These are phyloP conservation scores for Gaeumannomyces sp. DNA, from an alignment of 2,329 filamentous ascomycete species.

Conservation along the genomic window DNA sequence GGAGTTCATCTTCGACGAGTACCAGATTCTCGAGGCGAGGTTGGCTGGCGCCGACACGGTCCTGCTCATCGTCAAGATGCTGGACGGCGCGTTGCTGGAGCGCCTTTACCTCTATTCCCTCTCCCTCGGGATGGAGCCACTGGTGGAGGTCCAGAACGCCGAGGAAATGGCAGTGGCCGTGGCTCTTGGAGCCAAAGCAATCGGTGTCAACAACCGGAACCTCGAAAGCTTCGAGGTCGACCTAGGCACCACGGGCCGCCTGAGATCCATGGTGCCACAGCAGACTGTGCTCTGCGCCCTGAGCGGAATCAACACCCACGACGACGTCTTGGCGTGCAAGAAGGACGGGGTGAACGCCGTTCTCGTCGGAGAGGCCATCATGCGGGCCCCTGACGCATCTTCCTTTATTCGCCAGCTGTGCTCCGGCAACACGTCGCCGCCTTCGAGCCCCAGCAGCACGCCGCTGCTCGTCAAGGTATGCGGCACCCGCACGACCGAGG, in stretches of 20 bases:
- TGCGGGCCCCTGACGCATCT: constrained; percentile 79
- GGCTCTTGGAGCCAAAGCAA: constrained; percentile 78
- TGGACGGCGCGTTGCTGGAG: constrained; percentile 66
- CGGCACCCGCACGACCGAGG: constrained; percentile 78
- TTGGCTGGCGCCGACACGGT: constrained; percentile 81
- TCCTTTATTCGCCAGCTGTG: constrained; percentile 81
- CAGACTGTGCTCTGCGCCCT: constrained; percentile 87
- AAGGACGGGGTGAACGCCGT: constrained; percentile 88
- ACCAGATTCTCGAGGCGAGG: constrained; percentile 92
- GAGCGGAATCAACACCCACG: constrained; percentile 83
- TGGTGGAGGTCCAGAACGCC: constrained; percentile 92
- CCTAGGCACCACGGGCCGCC: constrained; percentile 79
- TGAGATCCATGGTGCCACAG: constrained; percentile 80
- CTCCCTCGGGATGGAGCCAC: constrained; percentile 90
- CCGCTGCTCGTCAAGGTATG: constrained; percentile 86
- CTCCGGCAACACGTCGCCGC: constrained; percentile 43
- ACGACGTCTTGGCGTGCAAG: constrained; percentile 83
- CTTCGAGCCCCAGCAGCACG: constrained; percentile 7
- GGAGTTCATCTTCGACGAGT: constrained; percentile 97
- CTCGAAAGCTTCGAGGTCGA: constrained; percentile 96
- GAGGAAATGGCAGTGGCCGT: constrained; percentile 90
- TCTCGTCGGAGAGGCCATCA: constrained; percentile 90
- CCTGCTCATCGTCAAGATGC: constrained; percentile 96
- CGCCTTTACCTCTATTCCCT: constrained; percentile 82
- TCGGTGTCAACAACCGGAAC: constrained; percentile 97